Evolutionary conservation across 306 rosid genomes (phyloP).

Genomic region (Glycine tomentella): DNA sequence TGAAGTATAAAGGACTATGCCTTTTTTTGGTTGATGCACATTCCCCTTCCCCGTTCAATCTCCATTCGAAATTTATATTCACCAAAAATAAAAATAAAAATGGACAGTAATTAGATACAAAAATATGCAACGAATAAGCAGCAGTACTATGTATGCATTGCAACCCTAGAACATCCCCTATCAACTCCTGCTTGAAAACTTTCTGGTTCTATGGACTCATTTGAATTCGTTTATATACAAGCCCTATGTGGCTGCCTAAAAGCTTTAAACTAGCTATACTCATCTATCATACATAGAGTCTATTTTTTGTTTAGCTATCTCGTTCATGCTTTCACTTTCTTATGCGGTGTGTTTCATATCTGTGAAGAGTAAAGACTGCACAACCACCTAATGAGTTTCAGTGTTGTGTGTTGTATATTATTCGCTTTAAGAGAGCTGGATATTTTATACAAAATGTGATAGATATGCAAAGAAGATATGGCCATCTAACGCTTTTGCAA

Average conservation of each 20-base stretch:
- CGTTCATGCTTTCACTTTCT: neutral
- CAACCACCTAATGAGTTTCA: neutral
- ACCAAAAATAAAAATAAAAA: neutral
- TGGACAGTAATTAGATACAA: neutral
- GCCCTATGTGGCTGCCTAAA: neutral
- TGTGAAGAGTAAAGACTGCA: neutral
- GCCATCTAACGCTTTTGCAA: neutral
- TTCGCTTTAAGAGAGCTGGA: neutral
- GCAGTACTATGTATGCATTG: neutral
- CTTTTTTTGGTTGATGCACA: neutral
- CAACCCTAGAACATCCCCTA: neutral
- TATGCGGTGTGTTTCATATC: neutral
- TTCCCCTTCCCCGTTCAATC: neutral
- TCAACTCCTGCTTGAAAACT: too few relatives aligned
- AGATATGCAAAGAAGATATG: neutral
- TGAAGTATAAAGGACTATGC: neutral
- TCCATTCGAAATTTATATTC: neutral
- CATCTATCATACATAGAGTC: neutral
- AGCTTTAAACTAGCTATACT: neutral
- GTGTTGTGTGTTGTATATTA: neutral
- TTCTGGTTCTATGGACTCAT: neutral
- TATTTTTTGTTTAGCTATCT: neutral
- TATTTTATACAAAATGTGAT: neutral
- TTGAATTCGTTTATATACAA: constrained; percentile 19
- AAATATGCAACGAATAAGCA: neutral